Evolutionary conservation across 164 flowering plant genomes (phyloP).

Genomic region (Nymphaea colorata): DNA sequence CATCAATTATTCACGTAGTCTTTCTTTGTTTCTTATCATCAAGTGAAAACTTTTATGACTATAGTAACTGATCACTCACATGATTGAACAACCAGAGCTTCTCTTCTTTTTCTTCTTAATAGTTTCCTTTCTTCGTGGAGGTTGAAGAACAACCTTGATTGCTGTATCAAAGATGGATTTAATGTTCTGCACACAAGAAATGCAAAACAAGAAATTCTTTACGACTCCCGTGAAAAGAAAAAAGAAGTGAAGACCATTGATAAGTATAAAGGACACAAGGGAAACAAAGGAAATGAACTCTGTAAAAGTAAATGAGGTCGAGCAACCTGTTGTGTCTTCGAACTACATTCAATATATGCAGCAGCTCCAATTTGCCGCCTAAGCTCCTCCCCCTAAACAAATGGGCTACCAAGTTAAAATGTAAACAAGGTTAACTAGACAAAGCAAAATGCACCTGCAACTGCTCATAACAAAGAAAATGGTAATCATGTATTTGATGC

Average conservation of each 20-base stretch:
- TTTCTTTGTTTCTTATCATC: too few relatives aligned
- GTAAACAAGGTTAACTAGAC: neutral
- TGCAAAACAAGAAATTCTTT: neutral
- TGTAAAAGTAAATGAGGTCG: neutral
- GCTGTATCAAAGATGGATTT: slow-evolving; percentile 99
- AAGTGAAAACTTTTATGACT: too few relatives aligned
- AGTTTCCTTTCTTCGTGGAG: slow-evolving; percentile 86
- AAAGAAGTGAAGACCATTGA: too few relatives aligned
- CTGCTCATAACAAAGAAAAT: too few relatives aligned
- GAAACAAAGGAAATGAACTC: neutral
- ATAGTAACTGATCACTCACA: slow-evolving; percentile 33
- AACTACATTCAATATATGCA: slow-evolving; percentile 94
- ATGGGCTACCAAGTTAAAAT: neutral
- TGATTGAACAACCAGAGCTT: slow-evolving; percentile 56
- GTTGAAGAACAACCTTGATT: slow-evolving; percentile 94
- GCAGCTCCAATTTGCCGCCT: slow-evolving; percentile 98
- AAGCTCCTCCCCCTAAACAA: slow-evolving; percentile 73
- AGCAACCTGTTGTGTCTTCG: slow-evolving; percentile 94
- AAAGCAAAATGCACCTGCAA: too few relatives aligned
- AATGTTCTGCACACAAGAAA: slow-evolving; percentile 48
- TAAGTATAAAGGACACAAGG: neutral
- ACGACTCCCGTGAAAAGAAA: neutral
- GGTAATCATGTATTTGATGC: too few relatives aligned
- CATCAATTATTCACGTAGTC: neutral
- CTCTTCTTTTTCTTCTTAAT: slow-evolving; percentile 41